These are phyloP conservation scores for Podospora bellae-mahoneyi DNA, from an alignment of 495 filamentous ascomycete species.

Conservation along the genomic window DNA sequence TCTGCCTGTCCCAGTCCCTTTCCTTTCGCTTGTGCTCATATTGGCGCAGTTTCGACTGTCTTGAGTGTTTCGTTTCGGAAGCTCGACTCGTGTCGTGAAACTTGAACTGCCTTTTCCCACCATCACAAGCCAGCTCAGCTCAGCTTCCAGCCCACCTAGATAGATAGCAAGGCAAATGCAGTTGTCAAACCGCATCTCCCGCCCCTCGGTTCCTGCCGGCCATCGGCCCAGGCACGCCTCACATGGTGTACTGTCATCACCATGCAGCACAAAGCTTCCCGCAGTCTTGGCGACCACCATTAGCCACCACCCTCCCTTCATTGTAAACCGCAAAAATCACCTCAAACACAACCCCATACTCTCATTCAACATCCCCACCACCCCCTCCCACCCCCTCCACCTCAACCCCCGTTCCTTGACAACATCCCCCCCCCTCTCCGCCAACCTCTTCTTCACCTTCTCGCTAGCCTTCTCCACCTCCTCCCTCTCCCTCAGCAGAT, in stretches of 20 bases:
- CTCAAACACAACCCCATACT: conserved; percentile 65
- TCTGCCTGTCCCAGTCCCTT: neutral
- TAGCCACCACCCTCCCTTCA: neutral
- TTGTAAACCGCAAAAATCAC: conserved; percentile 32
- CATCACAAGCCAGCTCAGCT: neutral
- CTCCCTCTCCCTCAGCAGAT: conserved; percentile 1
- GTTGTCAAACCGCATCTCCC: conserved; percentile 4
- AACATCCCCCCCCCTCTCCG: conserved; percentile 1
- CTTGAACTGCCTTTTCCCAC: neutral
- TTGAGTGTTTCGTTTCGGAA: neutral
- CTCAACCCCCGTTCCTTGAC: conserved; percentile 23
- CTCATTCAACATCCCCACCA: conserved; percentile 68
- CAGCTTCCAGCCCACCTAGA: neutral
- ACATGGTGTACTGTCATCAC: neutral
- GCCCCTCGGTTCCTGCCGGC: conserved; percentile 15
- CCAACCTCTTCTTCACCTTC: neutral
- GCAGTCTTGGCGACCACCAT: neutral
- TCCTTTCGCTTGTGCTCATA: neutral
- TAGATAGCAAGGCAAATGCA: neutral
- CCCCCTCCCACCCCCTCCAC: conserved; percentile 61
- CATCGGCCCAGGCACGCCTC: conserved; percentile 6
- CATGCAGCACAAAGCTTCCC: neutral
- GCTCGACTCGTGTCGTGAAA: neutral
- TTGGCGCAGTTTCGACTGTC: neutral
- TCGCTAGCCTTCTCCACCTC: neutral